These are phyloP conservation scores for Tetrahymena malaccensis DNA, from an alignment of 73 alveolate species.

Conservation along the genomic window DNA sequence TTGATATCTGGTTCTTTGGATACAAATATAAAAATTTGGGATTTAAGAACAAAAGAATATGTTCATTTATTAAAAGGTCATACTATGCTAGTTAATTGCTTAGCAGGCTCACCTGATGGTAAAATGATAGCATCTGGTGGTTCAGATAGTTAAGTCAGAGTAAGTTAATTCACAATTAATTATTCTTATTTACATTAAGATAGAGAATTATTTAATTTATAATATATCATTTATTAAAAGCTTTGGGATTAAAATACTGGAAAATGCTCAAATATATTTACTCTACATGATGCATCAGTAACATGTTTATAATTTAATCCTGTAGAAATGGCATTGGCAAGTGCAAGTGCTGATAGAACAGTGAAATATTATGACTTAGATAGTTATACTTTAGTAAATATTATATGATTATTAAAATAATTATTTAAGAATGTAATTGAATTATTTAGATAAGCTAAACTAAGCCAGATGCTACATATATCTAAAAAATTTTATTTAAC, in stretches of 20 bases:
- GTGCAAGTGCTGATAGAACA: slow-evolving; percentile 41
- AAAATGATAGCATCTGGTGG: slow-evolving; percentile 35
- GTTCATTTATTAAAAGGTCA: slow-evolving; percentile 1
- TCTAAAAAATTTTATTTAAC: slow-evolving; percentile 1
- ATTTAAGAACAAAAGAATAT: slow-evolving; percentile 1
- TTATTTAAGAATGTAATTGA: neutral
- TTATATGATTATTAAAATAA: no score
- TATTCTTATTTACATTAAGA: no score
- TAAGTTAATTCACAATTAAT: neutral
- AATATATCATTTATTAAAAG: neutral
- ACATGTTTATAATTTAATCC: slow-evolving; percentile 29
- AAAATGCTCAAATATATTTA: slow-evolving; percentile 5
- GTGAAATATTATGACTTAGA: slow-evolving; percentile 40
- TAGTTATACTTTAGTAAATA: neutral
- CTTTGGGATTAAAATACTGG: slow-evolving; percentile 20
- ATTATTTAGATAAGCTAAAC: slow-evolving; percentile 4
- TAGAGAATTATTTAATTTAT: neutral
- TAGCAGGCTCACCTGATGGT: slow-evolving; percentile 33
- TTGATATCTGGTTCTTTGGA: slow-evolving; percentile 32
- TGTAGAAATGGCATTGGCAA: slow-evolving; percentile 34
- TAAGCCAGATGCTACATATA: slow-evolving; percentile 12
- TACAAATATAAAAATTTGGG: slow-evolving; percentile 35
- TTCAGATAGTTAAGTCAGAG: slow-evolving; percentile 21
- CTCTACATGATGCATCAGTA: slow-evolving; percentile 21
- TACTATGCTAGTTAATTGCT: slow-evolving; percentile 23